Base-by-base conservation (phyloP, 2,329 filamentous ascomycete genomes). In the Raffaelea deltoideospora region DNA sequence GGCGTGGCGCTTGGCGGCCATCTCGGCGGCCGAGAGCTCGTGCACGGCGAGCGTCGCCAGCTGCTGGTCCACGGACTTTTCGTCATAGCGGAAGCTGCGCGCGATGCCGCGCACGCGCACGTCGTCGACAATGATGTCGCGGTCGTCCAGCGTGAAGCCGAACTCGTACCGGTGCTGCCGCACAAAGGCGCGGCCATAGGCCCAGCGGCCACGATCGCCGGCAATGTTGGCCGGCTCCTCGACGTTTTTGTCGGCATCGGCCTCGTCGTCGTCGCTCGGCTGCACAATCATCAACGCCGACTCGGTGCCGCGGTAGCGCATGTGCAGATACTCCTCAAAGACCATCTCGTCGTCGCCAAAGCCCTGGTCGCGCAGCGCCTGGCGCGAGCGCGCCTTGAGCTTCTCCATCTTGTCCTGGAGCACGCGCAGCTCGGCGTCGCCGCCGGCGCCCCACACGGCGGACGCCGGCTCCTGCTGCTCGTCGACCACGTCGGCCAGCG, bases 291-390 rank as follows among this genome's bases (percentile, higher is more conserved):
- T 95, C 30, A 94, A 66, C 1, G 86, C 83, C 8, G 85, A 92
- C 52, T 94, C 86, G 0, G 86, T 94, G 10, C 86, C 86, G 26
- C 84, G 73, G 50, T 94, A 94, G 39, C 87, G 68, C 78, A 95
- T 86, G 53, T 95, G 94, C 39, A 96, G 71, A 50, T 94, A 95
- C 52, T 93, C 82, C 53, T 94, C 86, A 49, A 88, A 93, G 0
- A 76, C 67, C 19, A 94, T 82, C 23, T 83, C 74, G 5, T 70
- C 60, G 31, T 81, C 72, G 2, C 67, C 62, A 50, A 95, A 94
- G 0, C 86, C 87, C 56, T 95, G 87, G 3, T 80, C 77, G 18
- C 64, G 63, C 5, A 95, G 60, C 1, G 74, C 72, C 15, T 64
- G 60, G 0, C 64, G 69, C 0, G 84, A 87, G 50, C 79, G 84